A percentile compares a stretch with the other conserved stretches of the same genome.
These are phyloP conservation scores for Besnoitia besnoiti DNA, from an alignment of 169 alveolate species.

Conservation along the genomic window DNA sequence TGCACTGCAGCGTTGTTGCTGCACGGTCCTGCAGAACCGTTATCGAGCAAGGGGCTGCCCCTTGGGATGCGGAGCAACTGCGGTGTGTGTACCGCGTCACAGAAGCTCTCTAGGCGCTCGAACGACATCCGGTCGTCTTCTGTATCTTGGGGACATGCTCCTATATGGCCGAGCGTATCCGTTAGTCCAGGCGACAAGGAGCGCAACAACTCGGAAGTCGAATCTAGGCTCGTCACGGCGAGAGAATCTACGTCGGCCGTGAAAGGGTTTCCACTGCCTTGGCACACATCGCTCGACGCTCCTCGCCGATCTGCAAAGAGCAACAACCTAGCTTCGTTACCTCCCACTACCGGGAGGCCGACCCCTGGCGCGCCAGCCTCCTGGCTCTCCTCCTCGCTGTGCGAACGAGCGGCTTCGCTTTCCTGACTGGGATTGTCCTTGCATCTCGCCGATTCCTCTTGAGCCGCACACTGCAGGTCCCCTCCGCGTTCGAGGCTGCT, in stretches of 20 bases:
- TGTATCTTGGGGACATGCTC: background rate
- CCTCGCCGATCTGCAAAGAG: background rate
- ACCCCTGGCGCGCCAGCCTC: background rate
- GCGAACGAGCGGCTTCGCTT: background rate
- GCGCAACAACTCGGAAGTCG: background rate
- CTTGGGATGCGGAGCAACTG: background rate
- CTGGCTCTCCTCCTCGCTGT: background rate
- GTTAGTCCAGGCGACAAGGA: background rate
- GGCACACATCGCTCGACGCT: background rate
- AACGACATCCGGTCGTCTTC: background rate
- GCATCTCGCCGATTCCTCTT: background rate
- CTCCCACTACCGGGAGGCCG: background rate
- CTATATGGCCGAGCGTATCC: background rate
- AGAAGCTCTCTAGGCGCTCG: slow-evolving; percentile 35
- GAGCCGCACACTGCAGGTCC: background rate
- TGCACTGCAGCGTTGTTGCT: too few relatives aligned
- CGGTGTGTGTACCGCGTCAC: background rate
- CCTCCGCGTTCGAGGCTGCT: background rate
- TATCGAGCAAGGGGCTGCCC: too few relatives aligned
- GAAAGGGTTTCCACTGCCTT: background rate
- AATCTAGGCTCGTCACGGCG: background rate
- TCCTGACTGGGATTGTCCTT: background rate
- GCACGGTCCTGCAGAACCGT: too few relatives aligned
- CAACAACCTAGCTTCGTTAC: background rate
- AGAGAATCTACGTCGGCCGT: too few relatives aligned